phyloP scores from a whole-genome alignment of 352 stramenopile genomes.

The Globisporangium middletonii region DNA sequence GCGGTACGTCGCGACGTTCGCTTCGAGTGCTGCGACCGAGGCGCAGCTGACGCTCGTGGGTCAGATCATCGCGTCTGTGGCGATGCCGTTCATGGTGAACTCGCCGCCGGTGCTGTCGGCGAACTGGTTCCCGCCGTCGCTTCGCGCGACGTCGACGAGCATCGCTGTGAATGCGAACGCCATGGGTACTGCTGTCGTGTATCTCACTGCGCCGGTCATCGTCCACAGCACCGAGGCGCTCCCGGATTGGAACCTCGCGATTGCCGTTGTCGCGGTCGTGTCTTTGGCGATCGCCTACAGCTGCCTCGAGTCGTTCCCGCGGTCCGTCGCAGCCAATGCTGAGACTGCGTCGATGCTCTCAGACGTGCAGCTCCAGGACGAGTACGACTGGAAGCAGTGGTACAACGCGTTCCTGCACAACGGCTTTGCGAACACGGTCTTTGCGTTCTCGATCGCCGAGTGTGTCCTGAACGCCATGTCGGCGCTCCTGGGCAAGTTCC shows the following conservation, averaged over 20 bases:
- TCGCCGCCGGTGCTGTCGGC: conserved; percentile 64
- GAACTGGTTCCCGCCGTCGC: conserved; percentile 66
- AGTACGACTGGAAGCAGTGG: conserved; percentile 78
- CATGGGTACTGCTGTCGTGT: conserved; percentile 59
- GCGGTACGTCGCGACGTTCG: conserved; percentile 37
- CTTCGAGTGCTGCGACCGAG: conserved; percentile 16
- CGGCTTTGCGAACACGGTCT: conserved; percentile 57
- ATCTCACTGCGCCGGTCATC: conserved; percentile 44
- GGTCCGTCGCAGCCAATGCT: not conserved
- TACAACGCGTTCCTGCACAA: conserved; percentile 47
- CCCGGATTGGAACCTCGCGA: conserved; percentile 34
- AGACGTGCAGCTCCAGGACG: conserved; percentile 49
- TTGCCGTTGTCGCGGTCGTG: conserved; percentile 25
- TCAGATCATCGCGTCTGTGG: conserved; percentile 54
- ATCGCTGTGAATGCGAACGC: conserved; percentile 74
- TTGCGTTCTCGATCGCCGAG: conserved; percentile 62
- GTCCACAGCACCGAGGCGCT: conserved; percentile 30
- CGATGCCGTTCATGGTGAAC: conserved; percentile 87
- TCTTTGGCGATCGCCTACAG: conserved; percentile 16
- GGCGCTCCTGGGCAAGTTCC: conserved; percentile 62
- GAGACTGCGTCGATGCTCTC: conserved; percentile 42
- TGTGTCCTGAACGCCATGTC: conserved; percentile 69
- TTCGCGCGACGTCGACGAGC: conserved; percentile 61
- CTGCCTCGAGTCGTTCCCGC: conserved; percentile 47
- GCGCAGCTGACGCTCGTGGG: conserved; percentile 41